Percentiles rank a stretch among this genome's conserved stretches.
These are phyloP conservation scores for Lonicera japonica DNA, from an alignment of 129 eudicot genomes.

Conservation along the genomic window DNA sequence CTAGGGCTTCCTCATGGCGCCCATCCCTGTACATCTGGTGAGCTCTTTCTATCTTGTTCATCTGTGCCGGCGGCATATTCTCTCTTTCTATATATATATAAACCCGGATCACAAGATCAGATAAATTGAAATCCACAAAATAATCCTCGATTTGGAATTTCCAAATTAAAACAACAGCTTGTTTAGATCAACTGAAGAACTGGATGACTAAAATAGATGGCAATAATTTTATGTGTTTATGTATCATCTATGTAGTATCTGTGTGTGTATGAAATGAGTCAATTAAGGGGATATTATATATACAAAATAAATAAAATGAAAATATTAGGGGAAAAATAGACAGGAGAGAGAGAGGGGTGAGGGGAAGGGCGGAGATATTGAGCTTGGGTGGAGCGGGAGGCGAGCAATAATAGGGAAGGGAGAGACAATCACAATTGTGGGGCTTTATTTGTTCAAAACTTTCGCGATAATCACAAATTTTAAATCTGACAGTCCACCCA, in stretches of 20 bases:
- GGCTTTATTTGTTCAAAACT: no score
- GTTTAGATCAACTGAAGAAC: background rate
- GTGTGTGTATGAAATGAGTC: no score
- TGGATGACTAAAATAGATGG: no score
- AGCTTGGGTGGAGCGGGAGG: background rate
- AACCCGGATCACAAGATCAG: background rate
- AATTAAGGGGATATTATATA: background rate
- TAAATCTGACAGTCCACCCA: no score
- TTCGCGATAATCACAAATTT: no score
- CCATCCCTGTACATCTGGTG: slow-evolving; percentile 95
- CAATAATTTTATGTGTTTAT: no score
- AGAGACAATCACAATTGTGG: no score
- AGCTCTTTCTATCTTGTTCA: slow-evolving; percentile 79
- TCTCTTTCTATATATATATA: background rate
- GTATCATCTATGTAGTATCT: no score
- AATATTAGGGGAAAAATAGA: background rate
- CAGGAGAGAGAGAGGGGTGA: slow-evolving; percentile 4
- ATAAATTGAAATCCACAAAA: background rate
- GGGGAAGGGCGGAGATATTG: background rate
- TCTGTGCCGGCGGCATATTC: slow-evolving; percentile 28
- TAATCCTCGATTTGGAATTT: no score
- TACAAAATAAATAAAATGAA: background rate
- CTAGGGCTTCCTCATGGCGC: slow-evolving; percentile 59
- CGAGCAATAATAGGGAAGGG: slow-evolving; percentile 13
- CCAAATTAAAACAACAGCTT: background rate